phyloP scores from a whole-genome alignment of 805 yeast genomes.

The Tetrapisispora fleetii region DNA sequence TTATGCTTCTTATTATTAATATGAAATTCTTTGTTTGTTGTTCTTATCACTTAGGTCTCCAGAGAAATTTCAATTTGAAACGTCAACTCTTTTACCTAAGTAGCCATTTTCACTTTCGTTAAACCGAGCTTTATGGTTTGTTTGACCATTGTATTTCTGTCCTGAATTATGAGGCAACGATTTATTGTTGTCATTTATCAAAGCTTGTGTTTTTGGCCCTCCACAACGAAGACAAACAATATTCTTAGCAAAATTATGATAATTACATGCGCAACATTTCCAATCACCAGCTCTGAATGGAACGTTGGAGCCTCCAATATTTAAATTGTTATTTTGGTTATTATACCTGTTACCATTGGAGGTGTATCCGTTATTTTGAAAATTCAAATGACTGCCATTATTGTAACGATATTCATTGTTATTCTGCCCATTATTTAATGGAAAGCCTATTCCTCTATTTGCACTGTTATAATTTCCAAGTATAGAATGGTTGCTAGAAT shows the following conservation, averaged over 20 bases:
- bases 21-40: neutral
- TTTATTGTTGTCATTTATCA: slow-evolving; percentile 7
- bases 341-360: slow-evolving; percentile 4
- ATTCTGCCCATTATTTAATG: neutral
- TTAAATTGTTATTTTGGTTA: slow-evolving; percentile 8
- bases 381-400: neutral
- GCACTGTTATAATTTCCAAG: neutral
- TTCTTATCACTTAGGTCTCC: neutral
- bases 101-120: neutral
- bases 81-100: neutral
- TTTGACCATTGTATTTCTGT: neutral
- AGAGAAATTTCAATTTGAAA: neutral
- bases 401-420: neutral
- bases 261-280: slow-evolving; percentile 77
- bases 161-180: neutral
- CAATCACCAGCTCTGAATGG: slow-evolving; percentile 96
- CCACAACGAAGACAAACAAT: slow-evolving; percentile 83
- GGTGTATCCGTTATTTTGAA: slow-evolving; percentile 3
- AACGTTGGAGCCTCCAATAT: slow-evolving; percentile 40
- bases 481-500: neutral
- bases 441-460: neutral
- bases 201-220: slow-evolving; percentile 38
- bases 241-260: slow-evolving; percentile 90
- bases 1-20: neutral
- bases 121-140: neutral